Conservation (phyloP, 2,329 filamentous ascomycete genomes). For the Ophiocordyceps camponoti-saundersi region DNA sequence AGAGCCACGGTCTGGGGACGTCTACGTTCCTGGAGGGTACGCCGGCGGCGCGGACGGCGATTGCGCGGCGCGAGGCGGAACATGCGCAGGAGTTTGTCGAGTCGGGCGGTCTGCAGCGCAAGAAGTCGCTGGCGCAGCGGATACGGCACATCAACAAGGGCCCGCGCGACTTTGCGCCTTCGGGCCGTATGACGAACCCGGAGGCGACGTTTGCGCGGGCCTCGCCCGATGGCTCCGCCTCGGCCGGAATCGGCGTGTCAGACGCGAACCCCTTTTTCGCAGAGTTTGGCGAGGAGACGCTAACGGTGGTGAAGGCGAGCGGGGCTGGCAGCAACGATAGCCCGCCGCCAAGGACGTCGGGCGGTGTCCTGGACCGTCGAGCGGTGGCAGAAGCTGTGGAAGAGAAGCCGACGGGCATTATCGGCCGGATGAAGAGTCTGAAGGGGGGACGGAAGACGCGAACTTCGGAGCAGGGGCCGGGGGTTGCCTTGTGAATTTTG, state of each 20-base stretch:
- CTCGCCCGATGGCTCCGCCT: slow-evolving; percentile 20
- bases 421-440: slow-evolving; percentile 68
- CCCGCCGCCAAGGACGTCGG: slow-evolving; percentile 25
- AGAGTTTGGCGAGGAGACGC: slow-evolving; percentile 49
- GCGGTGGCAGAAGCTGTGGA: slow-evolving; percentile 5
- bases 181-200: slow-evolving; percentile 40
- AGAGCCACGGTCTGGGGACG: slow-evolving; percentile 72
- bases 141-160: slow-evolving; percentile 69
- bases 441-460: slow-evolving; percentile 43
- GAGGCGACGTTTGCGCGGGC: slow-evolving; percentile 28
- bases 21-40: slow-evolving; percentile 93
- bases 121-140: slow-evolving; percentile 88
- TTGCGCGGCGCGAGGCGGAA: slow-evolving; percentile 59
- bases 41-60: slow-evolving; percentile 65
- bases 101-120: slow-evolving; percentile 52
- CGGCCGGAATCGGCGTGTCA: slow-evolving; percentile 11
- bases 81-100: slow-evolving; percentile 40
- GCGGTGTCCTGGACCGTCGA: slow-evolving; percentile 41
- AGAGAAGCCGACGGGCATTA: slow-evolving; percentile 39
- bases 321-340: slow-evolving; percentile 15
- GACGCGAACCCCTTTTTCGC: slow-evolving; percentile 64
- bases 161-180: slow-evolving; percentile 41
- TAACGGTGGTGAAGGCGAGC: slow-evolving; percentile 27
- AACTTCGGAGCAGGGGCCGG: slow-evolving; percentile 9
- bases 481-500: background rate